A percentile compares a stretch with the other conserved stretches of the same genome.
phyloP scores from a whole-genome alignment of 352 stramenopile genomes.

The Phytophthora crassamura region DNA sequence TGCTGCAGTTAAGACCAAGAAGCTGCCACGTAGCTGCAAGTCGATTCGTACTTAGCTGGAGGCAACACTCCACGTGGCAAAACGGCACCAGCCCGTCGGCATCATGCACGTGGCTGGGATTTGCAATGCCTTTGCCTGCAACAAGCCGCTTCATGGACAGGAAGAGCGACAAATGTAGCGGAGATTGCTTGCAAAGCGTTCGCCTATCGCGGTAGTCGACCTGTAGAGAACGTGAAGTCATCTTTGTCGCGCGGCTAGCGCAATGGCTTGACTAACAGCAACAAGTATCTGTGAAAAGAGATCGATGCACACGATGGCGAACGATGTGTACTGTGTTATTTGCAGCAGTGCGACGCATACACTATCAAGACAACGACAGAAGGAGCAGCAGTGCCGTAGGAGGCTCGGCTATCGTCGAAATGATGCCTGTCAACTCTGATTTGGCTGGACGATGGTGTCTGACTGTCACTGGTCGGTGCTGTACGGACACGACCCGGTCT shows the following conservation, averaged over 20 bases:
- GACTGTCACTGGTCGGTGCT: too few relatives aligned
- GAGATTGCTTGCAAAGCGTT: conserved; percentile 15
- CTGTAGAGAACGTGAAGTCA: conserved; percentile 14
- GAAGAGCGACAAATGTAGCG: conserved; percentile 1
- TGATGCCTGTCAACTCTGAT: too few relatives aligned
- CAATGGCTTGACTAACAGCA: conserved; percentile 28
- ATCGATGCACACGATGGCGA: conserved; percentile 5
- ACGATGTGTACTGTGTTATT: neutral
- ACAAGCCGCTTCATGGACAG: neutral
- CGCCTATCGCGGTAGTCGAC: conserved; percentile 21
- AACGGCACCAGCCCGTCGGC: conserved; percentile 16
- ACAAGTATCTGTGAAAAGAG: neutral
- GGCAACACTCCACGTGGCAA: conserved; percentile 39
- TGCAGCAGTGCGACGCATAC: too few relatives aligned
- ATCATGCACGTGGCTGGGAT: conserved; percentile 14
- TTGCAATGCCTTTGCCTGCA: conserved; percentile 17
- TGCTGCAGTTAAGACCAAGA: neutral
- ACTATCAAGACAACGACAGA: too few relatives aligned
- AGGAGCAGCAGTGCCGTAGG: too few relatives aligned
- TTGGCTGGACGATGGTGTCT: too few relatives aligned
- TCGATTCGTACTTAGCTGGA: conserved; percentile 33
- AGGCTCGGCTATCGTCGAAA: too few relatives aligned
- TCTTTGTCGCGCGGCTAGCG: neutral
- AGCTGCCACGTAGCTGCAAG: conserved; percentile 13
- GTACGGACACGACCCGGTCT: too few relatives aligned